phyloP scores from a whole-genome alignment of 2,329 filamentous ascomycete species.

The Aureobasidium mangrovei region DNA sequence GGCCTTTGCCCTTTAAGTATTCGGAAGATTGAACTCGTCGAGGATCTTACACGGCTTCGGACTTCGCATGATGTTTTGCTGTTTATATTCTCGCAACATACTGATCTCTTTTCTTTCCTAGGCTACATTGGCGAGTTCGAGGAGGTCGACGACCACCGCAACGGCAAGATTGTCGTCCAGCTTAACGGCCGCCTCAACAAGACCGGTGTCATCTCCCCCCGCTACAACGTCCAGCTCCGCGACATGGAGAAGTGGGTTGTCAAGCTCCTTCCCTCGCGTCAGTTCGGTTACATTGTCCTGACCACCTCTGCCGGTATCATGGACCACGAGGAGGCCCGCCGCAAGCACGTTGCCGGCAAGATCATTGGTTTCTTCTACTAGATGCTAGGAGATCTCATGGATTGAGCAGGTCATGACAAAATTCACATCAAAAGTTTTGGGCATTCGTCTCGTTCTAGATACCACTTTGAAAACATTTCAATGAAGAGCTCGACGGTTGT shows the following conservation, averaged over 20 bases:
- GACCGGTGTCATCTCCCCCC: constrained; percentile 97
- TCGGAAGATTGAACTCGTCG: constrained; percentile 72
- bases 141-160: constrained; percentile 98
- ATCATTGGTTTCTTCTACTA: constrained; percentile 99
- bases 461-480: constrained; percentile 13
- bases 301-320: constrained; percentile 99
- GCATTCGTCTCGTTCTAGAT: constrained; percentile 15
- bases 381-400: constrained; percentile 9
- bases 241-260: constrained; percentile 99
- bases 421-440: constrained; percentile 13
- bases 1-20: constrained; percentile 99
- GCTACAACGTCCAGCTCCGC: constrained; percentile 96
- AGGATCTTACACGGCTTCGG: constrained; percentile 97
- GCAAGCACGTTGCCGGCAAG: constrained; percentile 99
- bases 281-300: constrained; percentile 98
- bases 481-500: constrained; percentile 13
- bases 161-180: constrained; percentile 99
- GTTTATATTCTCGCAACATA: constrained; percentile 91
- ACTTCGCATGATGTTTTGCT: constrained; percentile 68
- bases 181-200: constrained; percentile 98
- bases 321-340: constrained; percentile 99
- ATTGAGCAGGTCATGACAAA: not conserved
- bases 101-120: constrained; percentile 48
- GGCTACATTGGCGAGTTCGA: constrained; percentile 99
- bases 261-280: constrained; percentile 97